phyloP scores from a whole-genome alignment of 2,329 filamentous ascomycete genomes.

The Pyrenophora teres region DNA sequence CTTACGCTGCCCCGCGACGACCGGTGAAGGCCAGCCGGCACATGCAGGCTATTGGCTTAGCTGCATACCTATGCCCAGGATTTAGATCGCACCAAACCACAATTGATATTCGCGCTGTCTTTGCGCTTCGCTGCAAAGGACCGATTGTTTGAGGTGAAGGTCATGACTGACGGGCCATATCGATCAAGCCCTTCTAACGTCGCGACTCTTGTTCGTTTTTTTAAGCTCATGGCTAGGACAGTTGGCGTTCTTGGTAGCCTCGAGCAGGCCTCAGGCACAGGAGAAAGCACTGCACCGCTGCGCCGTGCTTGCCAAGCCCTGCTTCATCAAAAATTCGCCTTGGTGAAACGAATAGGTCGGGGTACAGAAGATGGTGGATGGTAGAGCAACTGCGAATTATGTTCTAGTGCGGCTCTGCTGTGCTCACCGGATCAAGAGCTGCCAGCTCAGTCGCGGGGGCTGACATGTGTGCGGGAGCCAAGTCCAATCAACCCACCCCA shows the following conservation, averaged over 20 bases:
- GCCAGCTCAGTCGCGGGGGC: constrained; percentile 23
- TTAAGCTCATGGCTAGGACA: constrained; percentile 1
- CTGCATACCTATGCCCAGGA: constrained; percentile 38
- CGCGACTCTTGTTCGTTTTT: constrained; percentile 2
- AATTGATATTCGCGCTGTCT: constrained; percentile 24
- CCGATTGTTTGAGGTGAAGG: constrained; percentile 23
- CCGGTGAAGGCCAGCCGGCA: constrained; percentile 40
- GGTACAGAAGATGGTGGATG: constrained; percentile 19
- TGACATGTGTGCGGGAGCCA: constrained; percentile 27
- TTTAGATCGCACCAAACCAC: constrained; percentile 38
- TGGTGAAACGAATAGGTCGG: constrained; percentile 25
- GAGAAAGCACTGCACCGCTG: constrained; percentile 33
- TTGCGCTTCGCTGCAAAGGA: constrained; percentile 22
- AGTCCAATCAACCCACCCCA: constrained; percentile 39
- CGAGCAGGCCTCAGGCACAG: constrained; percentile 34
- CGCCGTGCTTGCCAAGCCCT: constrained; percentile 40
- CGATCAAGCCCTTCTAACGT: neutral
- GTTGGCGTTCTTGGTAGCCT: constrained; percentile 5
- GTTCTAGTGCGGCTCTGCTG: constrained; percentile 41
- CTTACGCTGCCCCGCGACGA: constrained; percentile 42
- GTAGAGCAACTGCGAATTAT: constrained; percentile 18
- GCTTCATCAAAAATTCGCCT: constrained; percentile 26
- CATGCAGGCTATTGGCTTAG: constrained; percentile 42
- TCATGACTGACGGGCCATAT: constrained; percentile 13
- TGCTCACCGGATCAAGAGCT: constrained; percentile 36